A percentile compares a stretch with the other conserved stretches of the same genome.
phyloP scores from a whole-genome alignment of 257 asterid genomes.

The Mitragyna speciosa region DNA sequence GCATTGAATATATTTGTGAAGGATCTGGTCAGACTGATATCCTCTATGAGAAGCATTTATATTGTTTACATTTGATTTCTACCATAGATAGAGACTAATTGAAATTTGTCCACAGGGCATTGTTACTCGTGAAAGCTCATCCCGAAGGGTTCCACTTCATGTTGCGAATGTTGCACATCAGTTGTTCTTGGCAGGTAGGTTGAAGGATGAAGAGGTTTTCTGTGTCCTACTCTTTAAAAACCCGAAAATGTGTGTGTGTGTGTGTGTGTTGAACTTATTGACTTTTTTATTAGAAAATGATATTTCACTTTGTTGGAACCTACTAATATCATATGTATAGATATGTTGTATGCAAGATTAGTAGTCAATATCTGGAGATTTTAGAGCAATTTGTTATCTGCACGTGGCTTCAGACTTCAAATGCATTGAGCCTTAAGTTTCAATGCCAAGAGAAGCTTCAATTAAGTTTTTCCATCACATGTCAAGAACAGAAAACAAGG shows the following conservation, averaged over 20 bases:
- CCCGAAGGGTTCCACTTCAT: conserved; percentile 78
- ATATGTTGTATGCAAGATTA: background rate
- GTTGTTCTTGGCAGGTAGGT: conserved; percentile 78
- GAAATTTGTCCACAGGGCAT: conserved; percentile 67
- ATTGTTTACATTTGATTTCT: background rate
- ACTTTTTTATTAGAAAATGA: background rate
- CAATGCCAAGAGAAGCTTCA: background rate
- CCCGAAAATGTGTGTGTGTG: no score
- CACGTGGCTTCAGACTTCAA: background rate
- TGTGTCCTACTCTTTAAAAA: no score
- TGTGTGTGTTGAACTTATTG: background rate
- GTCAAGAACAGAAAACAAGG: background rate
- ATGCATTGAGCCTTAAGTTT: background rate
- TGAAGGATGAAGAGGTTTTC: background rate
- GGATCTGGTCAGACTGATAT: conserved; percentile 71
- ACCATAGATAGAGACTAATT: background rate
- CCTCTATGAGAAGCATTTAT: background rate
- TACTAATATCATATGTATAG: background rate
- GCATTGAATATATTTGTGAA: conserved; percentile 97
- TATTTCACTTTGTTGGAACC: background rate
- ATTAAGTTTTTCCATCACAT: background rate
- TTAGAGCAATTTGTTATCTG: background rate
- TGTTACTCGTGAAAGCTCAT: conserved; percentile 83
- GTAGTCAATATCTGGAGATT: background rate
- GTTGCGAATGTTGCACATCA: conserved; percentile 87